Evolutionary conservation across 1,139 yeast species (phyloP).

Genomic region (Arxiozyma slooffiae): DNA sequence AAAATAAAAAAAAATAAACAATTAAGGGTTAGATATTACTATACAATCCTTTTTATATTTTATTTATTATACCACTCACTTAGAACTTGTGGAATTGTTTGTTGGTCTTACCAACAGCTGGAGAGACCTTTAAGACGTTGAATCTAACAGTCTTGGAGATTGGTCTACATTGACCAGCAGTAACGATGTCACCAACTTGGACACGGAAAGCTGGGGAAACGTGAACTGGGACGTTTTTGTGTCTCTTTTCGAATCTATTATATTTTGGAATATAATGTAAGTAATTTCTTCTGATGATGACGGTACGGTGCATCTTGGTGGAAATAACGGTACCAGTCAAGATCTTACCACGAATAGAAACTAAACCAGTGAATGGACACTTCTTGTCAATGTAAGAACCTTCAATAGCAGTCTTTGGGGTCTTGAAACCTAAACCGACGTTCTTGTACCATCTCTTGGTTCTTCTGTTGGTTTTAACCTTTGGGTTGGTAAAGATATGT

Average conservation of each 20-base stretch:
- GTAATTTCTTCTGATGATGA: constrained; percentile 99
- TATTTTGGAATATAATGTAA: constrained; percentile 99
- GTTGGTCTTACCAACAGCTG: constrained; percentile 75
- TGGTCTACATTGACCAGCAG: constrained; percentile 99
- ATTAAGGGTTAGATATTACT: not conserved
- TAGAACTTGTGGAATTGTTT: constrained; percentile 97
- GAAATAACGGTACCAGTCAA: constrained; percentile 98
- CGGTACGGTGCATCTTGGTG: constrained; percentile 99
- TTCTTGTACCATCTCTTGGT: constrained; percentile 99
- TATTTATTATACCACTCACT: constrained; percentile 22
- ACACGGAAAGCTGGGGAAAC: constrained; percentile 99
- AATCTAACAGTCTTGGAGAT: constrained; percentile 99
- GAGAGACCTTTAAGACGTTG: constrained; percentile 94
- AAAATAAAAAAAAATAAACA: not conserved
- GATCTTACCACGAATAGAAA: constrained; percentile 99
- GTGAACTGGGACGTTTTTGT: constrained; percentile 99
- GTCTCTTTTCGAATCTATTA: constrained; percentile 99
- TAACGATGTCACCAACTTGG: constrained; percentile 96
- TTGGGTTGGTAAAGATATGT: constrained; percentile 99
- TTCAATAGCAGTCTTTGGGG: constrained; percentile 97
- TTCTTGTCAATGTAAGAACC: constrained; percentile 99
- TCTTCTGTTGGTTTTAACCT: constrained; percentile 96
- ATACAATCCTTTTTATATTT: not conserved
- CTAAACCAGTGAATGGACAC: constrained; percentile 96
- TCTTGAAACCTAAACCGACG: constrained; percentile 99